phyloP scores from a whole-genome alignment of 306 rosid genomes.

The Trifolium repens region DNA sequence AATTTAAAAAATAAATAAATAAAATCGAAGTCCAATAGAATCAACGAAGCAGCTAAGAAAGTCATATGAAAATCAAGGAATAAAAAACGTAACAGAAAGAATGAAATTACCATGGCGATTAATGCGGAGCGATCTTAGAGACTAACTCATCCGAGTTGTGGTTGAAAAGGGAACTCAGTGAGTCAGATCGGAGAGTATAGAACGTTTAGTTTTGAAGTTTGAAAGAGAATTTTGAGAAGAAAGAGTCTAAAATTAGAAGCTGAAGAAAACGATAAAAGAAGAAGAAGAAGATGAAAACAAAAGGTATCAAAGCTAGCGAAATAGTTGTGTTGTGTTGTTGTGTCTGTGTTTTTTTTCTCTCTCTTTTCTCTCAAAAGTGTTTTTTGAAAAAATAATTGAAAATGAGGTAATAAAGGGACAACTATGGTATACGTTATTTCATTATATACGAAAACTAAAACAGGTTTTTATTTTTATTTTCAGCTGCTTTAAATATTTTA shows the following conservation, averaged over 20 bases:
- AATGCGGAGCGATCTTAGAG: constrained; percentile 61
- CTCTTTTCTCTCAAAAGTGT: constrained; percentile 18
- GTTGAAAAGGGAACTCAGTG: constrained; percentile 52
- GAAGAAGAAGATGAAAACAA: constrained; percentile 45
- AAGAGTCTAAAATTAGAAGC: constrained; percentile 55
- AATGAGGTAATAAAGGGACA: constrained; percentile 39
- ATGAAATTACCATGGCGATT: constrained; percentile 81
- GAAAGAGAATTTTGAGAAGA: constrained; percentile 47
- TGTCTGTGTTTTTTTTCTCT: constrained; percentile 20
- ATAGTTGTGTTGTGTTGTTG: neutral
- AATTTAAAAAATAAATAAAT: neutral
- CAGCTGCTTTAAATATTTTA: neutral
- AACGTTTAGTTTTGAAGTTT: constrained; percentile 47
- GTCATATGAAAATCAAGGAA: constrained; percentile 49
- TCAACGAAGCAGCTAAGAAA: constrained; percentile 57
- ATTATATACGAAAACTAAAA: neutral
- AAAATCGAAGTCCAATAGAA: constrained; percentile 50
- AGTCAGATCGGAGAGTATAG: constrained; percentile 68
- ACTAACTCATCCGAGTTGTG: constrained; percentile 85
- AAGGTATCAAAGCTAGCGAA: constrained; percentile 41
- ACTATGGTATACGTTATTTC: neutral
- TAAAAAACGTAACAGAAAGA: constrained; percentile 19
- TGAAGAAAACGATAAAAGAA: constrained; percentile 58
- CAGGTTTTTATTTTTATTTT: neutral
- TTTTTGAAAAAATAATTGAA: constrained; percentile 13